These are phyloP conservation scores for Phialocephala subalpina DNA, from an alignment of 2,329 filamentous ascomycete genomes.

Conservation along the genomic window DNA sequence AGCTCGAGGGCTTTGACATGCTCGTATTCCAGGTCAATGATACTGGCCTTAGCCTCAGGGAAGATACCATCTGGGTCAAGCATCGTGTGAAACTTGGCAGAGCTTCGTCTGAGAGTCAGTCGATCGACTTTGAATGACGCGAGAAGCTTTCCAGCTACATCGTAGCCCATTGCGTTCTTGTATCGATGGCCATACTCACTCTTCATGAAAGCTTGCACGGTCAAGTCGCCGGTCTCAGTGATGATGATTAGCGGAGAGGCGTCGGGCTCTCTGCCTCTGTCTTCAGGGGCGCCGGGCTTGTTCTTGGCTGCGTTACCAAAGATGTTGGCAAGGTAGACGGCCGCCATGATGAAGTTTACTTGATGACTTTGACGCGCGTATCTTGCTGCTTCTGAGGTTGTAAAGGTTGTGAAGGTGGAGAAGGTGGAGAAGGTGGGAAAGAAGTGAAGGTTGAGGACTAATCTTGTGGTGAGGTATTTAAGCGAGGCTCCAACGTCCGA, in stretches of 20 bases:
- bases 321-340: neutral
- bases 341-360: neutral
- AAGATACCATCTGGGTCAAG: neutral
- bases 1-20: conserved; percentile 10
- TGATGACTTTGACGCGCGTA: neutral
- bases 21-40: neutral
- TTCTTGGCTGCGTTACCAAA: neutral
- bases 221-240: neutral
- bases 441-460: neutral
- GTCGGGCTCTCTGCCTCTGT: neutral
- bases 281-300: neutral
- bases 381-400: neutral
- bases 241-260: neutral
- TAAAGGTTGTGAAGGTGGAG: neutral
- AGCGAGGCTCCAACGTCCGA: neutral
- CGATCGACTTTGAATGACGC: conserved; percentile 9
- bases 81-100: conserved; percentile 8
- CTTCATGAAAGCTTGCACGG: neutral
- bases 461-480: neutral
- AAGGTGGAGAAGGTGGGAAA: neutral
- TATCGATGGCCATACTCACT: neutral
- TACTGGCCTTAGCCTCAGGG: neutral
- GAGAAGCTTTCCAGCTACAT: neutral
- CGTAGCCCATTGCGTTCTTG: neutral
- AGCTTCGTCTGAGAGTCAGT: neutral